A percentile compares a stretch with the other conserved stretches of the same genome.
Conservation (phyloP, 2,329 filamentous ascomycete genomes). For the Tricladium varicosporioides region DNA sequence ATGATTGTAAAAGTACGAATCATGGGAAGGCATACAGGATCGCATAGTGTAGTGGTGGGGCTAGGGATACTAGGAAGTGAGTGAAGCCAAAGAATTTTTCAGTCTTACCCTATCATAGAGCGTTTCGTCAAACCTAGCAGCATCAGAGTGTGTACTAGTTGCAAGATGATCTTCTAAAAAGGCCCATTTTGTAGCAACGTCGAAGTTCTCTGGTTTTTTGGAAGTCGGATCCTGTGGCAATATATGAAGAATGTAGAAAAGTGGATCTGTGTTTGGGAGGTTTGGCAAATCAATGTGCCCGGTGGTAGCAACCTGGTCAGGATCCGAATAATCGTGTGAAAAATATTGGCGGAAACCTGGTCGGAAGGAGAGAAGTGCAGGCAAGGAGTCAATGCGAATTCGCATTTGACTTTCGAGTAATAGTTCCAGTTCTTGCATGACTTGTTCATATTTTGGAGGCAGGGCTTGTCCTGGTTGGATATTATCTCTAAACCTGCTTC, state of each 20-base stretch:
- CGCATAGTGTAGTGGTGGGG: too few relatives aligned
- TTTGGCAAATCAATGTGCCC: neutral
- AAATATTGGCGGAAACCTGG: constrained; percentile 1
- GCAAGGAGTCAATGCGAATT: neutral
- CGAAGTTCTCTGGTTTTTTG: neutral
- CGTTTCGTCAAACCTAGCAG: neutral
- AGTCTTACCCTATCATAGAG: neutral
- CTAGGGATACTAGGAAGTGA: too few relatives aligned
- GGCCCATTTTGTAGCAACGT: constrained; percentile 2
- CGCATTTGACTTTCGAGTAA: neutral
- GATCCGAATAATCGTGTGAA: neutral
- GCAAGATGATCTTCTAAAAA: constrained; percentile 9
- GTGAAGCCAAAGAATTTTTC: too few relatives aligned
- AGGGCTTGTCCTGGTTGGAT: constrained; percentile 5
- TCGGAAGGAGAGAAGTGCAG: neutral
- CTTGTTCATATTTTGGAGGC: constrained; percentile 5
- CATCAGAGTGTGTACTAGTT: neutral
- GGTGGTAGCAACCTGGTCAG: neutral
- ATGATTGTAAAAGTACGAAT: too few relatives aligned
- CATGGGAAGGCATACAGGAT: too few relatives aligned
- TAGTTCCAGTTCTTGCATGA: constrained; percentile 6
- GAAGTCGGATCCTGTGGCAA: neutral
- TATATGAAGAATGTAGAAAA: constrained; percentile 4
- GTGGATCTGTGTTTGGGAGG: neutral
- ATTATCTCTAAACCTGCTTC: constrained; percentile 1